Base-by-base conservation (phyloP, 2,329 filamentous ascomycete genomes). In the Podosphaera xanthii region DNA sequence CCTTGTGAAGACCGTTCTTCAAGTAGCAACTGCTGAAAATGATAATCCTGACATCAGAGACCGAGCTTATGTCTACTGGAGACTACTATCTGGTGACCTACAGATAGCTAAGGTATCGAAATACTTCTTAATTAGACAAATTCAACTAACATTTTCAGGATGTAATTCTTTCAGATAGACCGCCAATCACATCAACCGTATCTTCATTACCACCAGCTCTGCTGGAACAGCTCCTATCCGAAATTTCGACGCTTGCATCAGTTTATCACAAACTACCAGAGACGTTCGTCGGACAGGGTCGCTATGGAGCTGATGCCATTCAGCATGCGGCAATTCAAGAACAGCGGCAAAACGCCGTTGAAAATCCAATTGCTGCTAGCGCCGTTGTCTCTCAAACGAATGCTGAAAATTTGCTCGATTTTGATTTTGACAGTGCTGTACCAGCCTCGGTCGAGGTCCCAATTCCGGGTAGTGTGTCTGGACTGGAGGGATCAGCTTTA, bases 241-340 rank as follows among this genome's bases (percentile, higher is more conserved):
- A 98, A 71, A 80, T 98, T 38, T 97, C 91, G 10, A 96, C 92
- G 8, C 79, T 98, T 36, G 89, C 92, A 6, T 97, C 91, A 1
- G 92, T 98, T 31, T 98, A 98, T 73, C 92, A 98, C 79, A 97
- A 95, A 74, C 90, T 90, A 7, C 90, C 92, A 52, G 88, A 94
- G 77, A 89, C 91, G n/a, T 98, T 98, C 71, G 84, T 98, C 60
- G 92, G 92, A 65, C 89, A 94, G 72, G 92, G 92, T 49, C 83
- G 91, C 52, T 96, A 87, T 65, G 92, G 91, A 44, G 90, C 92
- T 56, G 90, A 95, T 71, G 89, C 87, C 61, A 88, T 98, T 68
- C 92, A 97, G 72, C 84, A 86, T 64, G 91, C 91, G 57, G 92
- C 92, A 61, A 95, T 98, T 69, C 90, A 95, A 74, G 92, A 98